Conservation (phyloP, 2,329 filamentous ascomycete species). For the Geosmithia morbida region DNA sequence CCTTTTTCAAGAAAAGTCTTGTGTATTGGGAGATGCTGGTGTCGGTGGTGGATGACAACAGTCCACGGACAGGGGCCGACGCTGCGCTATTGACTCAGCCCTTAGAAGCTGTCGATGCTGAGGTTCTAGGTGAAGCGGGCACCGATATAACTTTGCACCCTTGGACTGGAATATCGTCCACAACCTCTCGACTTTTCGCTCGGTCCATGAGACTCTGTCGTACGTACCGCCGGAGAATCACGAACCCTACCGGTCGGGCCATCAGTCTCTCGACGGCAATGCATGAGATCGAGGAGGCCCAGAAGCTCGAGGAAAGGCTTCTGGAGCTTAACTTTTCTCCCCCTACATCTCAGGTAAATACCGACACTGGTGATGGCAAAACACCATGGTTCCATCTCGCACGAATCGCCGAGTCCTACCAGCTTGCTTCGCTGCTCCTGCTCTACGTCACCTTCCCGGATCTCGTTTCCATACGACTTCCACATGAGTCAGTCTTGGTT, state of each 20-base stretch:
- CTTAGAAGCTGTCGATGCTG: not conserved
- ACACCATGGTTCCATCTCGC: slow-evolving; percentile 15
- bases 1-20: slow-evolving; percentile 22
- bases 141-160: slow-evolving; percentile 14
- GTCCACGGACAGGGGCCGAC: not conserved
- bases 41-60: slow-evolving; percentile 14
- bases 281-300: slow-evolving; percentile 16
- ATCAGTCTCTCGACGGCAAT: slow-evolving; percentile 10
- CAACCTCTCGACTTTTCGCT: slow-evolving; percentile 16
- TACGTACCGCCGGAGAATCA: slow-evolving; percentile 12
- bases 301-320: slow-evolving; percentile 17
- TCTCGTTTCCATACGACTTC: slow-evolving; percentile 13
- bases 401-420: slow-evolving; percentile 20
- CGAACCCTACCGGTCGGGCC: slow-evolving; percentile 7
- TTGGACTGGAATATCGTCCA: slow-evolving; percentile 21
- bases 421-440: slow-evolving; percentile 19
- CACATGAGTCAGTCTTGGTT: slow-evolving; percentile 5
- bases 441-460: slow-evolving; percentile 23
- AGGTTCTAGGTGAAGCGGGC: not conserved
- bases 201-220: slow-evolving; percentile 20
- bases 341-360: slow-evolving; percentile 1
- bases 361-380: slow-evolving; percentile 12
- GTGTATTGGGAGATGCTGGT: slow-evolving; percentile 24
- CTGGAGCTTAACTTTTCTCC: slow-evolving; percentile 13
- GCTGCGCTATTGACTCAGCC: not conserved